Percentiles rank a stretch among this genome's conserved stretches.
Conservation (phyloP, 768 basidiomycete genomes). For the Hypholoma sublateritium region DNA sequence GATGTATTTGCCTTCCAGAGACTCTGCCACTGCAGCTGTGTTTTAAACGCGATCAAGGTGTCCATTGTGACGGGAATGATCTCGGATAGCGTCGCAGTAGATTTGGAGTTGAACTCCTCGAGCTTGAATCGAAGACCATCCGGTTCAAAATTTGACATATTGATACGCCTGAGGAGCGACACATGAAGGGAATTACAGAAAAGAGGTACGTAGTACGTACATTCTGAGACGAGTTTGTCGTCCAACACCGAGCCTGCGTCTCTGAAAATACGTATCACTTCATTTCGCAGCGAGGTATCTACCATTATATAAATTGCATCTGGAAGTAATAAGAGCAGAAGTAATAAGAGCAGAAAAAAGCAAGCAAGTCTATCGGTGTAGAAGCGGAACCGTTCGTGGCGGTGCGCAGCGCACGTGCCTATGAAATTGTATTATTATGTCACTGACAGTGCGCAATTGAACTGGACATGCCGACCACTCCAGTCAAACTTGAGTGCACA, state of each 20-base stretch:
- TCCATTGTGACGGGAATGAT: conserved; percentile 46
- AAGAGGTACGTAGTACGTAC: conserved; percentile 35
- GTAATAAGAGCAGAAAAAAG: background rate
- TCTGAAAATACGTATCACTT: conserved; percentile 28
- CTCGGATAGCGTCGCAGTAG: conserved; percentile 34
- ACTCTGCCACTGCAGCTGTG: conserved; percentile 49
- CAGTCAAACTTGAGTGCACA: no score
- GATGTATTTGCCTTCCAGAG: conserved; percentile 33
- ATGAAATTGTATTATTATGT: no score
- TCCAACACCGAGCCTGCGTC: conserved; percentile 30
- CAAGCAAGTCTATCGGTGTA: background rate
- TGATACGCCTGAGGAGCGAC: conserved; percentile 48
- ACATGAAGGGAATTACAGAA: background rate
- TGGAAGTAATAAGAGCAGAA: no score
- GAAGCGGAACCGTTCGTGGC: background rate
- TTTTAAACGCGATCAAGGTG: conserved; percentile 45
- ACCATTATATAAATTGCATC: conserved; percentile 8
- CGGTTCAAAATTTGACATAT: conserved; percentile 60
- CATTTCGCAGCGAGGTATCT: conserved; percentile 18
- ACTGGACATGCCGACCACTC: no score
- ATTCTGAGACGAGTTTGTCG: conserved; percentile 50
- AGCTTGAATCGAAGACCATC: conserved; percentile 64
- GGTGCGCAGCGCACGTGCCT: no score
- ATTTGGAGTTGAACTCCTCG: conserved; percentile 53
- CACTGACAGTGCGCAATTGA: no score